Percentiles rank a stretch among this genome's conserved stretches.
Conservation (phyloP, 345 rosid species). For the Cardamine occulta region DNA sequence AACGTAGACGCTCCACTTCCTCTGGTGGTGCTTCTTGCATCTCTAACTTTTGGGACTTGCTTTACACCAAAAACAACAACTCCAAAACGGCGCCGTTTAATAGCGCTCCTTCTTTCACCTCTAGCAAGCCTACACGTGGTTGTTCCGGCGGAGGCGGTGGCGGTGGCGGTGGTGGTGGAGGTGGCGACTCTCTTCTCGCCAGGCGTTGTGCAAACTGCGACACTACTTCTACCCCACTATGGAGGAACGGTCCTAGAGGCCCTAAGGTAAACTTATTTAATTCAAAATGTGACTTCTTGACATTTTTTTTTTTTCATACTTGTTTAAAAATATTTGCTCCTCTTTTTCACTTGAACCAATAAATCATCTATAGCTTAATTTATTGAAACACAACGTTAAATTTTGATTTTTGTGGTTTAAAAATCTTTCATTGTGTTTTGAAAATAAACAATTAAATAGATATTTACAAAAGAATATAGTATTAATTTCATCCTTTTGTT, state of each 20-base stretch:
- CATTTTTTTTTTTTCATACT: not conserved
- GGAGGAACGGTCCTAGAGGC: slow-evolving; percentile 88
- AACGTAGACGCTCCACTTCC: slow-evolving; percentile 45
- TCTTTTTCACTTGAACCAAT: not conserved
- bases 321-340: not conserved
- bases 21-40: slow-evolving; percentile 46
- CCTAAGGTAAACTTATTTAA: slow-evolving; percentile 53
- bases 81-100: slow-evolving; percentile 44
- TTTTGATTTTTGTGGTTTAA: not conserved
- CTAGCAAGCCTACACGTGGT: slow-evolving; percentile 34
- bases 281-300: not conserved
- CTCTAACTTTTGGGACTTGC: slow-evolving; percentile 71
- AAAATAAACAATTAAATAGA: not conserved
- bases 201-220: slow-evolving; percentile 95
- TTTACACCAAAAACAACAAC: slow-evolving; percentile 50
- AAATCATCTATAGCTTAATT: not conserved
- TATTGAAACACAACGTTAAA: not conserved
- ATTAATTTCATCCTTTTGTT: not conserved
- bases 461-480: not conserved
- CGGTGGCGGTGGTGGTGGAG: slow-evolving; percentile 36
- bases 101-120: slow-evolving; percentile 34
- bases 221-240: slow-evolving; percentile 88
- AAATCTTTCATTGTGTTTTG: not conserved
- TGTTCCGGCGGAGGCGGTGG: slow-evolving; percentile 32
- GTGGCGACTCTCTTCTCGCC: slow-evolving; percentile 60